Evolutionary conservation across 805 yeast genomes (phyloP).

Genomic region (Metschnikowia amazonensis): DNA sequence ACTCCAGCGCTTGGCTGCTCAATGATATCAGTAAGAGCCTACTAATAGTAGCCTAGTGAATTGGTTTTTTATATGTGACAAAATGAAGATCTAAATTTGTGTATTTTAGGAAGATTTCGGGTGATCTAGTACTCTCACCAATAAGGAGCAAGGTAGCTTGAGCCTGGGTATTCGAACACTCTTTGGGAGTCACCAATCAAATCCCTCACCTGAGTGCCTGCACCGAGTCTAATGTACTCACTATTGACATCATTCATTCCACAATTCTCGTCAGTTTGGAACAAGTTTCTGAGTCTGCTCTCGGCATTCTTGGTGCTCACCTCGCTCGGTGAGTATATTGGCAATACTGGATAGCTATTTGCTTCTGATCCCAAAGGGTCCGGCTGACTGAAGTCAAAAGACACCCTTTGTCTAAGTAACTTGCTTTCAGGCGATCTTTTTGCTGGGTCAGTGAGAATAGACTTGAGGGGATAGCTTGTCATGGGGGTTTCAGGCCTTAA

Average conservation of each 20-base stretch:
- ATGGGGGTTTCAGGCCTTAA: neutral
- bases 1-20: neutral
- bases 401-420: neutral
- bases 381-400: slow-evolving; percentile 4
- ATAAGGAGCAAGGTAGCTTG: neutral
- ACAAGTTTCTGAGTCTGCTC: neutral
- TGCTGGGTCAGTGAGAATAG: neutral
- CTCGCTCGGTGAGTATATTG: neutral
- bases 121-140: neutral
- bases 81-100: neutral
- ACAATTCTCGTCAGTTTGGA: neutral
- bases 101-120: neutral
- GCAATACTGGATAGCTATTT: slow-evolving; percentile 4
- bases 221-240: neutral
- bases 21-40: neutral
- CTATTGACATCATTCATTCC: neutral
- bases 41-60: no score
- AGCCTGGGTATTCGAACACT: neutral
- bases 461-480: neutral
- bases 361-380: slow-evolving; percentile 6
- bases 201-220: neutral
- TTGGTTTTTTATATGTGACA: neutral
- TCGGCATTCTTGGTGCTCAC: neutral
- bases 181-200: neutral
- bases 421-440: slow-evolving; percentile 1